Conservation (phyloP, 495 filamentous ascomycete genomes). For the Annulohypoxylon stygium region DNA sequence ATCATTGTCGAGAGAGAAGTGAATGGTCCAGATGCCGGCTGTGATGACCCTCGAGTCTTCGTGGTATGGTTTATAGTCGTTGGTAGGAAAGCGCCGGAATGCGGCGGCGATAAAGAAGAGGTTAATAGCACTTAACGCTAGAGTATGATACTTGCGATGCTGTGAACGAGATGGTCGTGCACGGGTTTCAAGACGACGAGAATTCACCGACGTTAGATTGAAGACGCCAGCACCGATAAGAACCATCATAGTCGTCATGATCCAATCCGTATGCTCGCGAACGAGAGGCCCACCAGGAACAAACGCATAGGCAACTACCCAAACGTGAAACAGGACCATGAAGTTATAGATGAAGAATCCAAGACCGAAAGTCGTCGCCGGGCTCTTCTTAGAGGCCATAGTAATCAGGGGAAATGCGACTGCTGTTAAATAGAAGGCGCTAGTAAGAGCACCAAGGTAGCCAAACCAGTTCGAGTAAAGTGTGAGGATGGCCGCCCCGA, state of each 20-base stretch:
- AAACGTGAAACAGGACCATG: slow-evolving; percentile 93
- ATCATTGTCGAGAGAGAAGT: slow-evolving; percentile 98
- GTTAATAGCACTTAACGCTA: slow-evolving; percentile 73
- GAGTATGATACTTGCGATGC: slow-evolving; percentile 65
- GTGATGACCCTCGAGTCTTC: slow-evolving; percentile 87
- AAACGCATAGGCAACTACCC: slow-evolving; percentile 99
- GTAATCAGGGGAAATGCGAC: slow-evolving; percentile 79
- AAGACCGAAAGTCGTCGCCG: slow-evolving; percentile 83
- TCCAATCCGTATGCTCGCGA: slow-evolving; percentile 94
- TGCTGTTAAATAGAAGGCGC: slow-evolving; percentile 87
- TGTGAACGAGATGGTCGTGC: slow-evolving; percentile 36
- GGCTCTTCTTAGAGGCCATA: slow-evolving; percentile 79
- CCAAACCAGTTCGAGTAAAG: slow-evolving; percentile 86
- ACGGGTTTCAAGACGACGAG: slow-evolving; percentile 40
- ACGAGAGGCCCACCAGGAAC: slow-evolving; percentile 96
- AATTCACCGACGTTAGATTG: slow-evolving; percentile 67
- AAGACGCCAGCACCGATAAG: slow-evolving; percentile 89
- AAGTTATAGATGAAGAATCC: slow-evolving; percentile 92
- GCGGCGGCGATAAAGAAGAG: slow-evolving; percentile 83
- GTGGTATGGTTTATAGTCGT: slow-evolving; percentile 92
- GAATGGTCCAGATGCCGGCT: slow-evolving; percentile 98
- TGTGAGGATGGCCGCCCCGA: slow-evolving; percentile 86
- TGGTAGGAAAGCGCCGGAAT: slow-evolving; percentile 93
- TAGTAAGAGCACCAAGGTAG: slow-evolving; percentile 83
- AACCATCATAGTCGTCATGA: slow-evolving; percentile 89